Evolutionary conservation across 805 yeast species (phyloP), one percentile per base, ranked within the genome.

Genomic region (Candida glaebosa): DNA sequence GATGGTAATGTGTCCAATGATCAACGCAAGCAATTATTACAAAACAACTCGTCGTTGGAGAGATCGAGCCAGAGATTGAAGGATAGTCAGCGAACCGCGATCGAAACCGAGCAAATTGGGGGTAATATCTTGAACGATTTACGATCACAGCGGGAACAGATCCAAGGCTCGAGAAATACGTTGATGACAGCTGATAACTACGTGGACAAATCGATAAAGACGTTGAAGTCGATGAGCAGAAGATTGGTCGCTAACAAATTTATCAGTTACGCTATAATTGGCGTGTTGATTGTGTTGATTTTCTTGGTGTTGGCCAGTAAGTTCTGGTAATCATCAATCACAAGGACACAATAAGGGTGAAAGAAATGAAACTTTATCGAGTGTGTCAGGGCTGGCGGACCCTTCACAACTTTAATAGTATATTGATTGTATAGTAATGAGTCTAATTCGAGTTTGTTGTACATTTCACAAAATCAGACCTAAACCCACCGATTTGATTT

Each of bases 111-210:
- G 63, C 73, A 75, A 24, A 81, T 93, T 39, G 99, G 99, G 1
- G 87, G 96, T 10, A 84, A 85, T 49, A 93, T 93, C 39, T 75
- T 93, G 65, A 81, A 81, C 53, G 96, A 91, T 58, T 69, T 93
- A 50, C 75, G 96, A 46, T 83, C 96, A 18, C 99, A 93, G 67
- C 73, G 99, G 44, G 99, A 93, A 56, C 97, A 95, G 56, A 78
- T 93, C 34, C 69, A 79, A 40, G 88, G 90, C 53, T 80, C 96
- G 17, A 79, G 97, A 61, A 86, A 84, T 53, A 87, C 96, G 0
- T 69, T 93, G 38, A 77, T 78, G 63, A 91, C 89, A 47, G 98
- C 98, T 0, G 98, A 93, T 58, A 80, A 84, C 1, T 88, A 90
- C 56, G 96, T 93, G 40, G 98, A 93, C 63, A 82, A 85, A 57